phyloP scores from a whole-genome alignment of 2,329 filamentous ascomycete species.

The Chaetomiaceae sp. region DNA sequence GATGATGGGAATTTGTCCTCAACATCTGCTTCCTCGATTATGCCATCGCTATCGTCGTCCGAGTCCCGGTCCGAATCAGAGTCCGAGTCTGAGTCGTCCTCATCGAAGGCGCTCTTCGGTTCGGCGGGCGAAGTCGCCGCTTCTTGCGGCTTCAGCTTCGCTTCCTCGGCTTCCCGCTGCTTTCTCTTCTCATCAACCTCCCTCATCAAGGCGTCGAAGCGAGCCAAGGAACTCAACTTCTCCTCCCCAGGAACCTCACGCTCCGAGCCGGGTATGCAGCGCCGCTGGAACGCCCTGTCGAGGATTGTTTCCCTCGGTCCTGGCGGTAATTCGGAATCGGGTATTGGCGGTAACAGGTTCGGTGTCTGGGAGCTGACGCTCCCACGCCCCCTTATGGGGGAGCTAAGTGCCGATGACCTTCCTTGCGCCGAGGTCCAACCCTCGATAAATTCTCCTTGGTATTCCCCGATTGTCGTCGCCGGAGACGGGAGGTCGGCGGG shows the following conservation, averaged over 20 bases:
- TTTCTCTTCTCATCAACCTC: conserved; percentile 51
- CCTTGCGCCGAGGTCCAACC: conserved; percentile 58
- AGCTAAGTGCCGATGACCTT: conserved; percentile 53
- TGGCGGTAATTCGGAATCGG: conserved; percentile 47
- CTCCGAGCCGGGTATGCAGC: conserved; percentile 58
- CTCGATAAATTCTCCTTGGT: conserved; percentile 53
- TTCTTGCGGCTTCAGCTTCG: conserved; percentile 21
- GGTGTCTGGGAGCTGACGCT: conserved; percentile 48
- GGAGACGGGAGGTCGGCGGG: conserved; percentile 55
- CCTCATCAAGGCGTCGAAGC: conserved; percentile 62
- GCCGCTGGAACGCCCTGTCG: conserved; percentile 61
- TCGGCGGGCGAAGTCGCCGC: conserved; percentile 22
- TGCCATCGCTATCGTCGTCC: conserved; percentile 34
- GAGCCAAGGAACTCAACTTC: conserved; percentile 59
- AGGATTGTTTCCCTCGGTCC: conserved; percentile 59
- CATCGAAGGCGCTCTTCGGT: conserved; percentile 48
- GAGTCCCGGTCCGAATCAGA: conserved; percentile 26
- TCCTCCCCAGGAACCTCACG: conserved; percentile 52
- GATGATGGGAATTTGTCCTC: conserved; percentile 25
- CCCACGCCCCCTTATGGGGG: conserved; percentile 49
- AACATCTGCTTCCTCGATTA: conserved; percentile 28
- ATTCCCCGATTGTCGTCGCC: conserved; percentile 47
- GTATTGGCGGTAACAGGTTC: conserved; percentile 30
- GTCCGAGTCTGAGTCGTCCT: conserved; percentile 42
- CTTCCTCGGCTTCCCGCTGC: conserved; percentile 35